phyloP scores from a whole-genome alignment of 345 rosid species.

The Psidium guajava region DNA sequence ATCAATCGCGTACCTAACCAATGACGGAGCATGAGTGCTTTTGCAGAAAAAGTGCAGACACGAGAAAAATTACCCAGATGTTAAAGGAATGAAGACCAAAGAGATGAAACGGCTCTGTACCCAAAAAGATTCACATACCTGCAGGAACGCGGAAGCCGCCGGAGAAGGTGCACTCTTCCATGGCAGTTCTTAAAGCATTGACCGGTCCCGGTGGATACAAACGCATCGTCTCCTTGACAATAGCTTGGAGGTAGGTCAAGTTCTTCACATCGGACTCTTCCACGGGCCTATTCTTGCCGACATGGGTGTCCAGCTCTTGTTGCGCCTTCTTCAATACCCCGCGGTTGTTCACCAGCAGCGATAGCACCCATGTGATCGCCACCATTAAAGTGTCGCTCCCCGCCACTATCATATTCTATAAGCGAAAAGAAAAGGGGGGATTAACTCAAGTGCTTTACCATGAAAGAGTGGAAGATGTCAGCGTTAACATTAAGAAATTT shows the following conservation, averaged over 20 bases:
- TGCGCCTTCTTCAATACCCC: conserved; percentile 8
- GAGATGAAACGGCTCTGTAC: not conserved
- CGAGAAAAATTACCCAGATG: not conserved
- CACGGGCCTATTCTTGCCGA: conserved; percentile 13
- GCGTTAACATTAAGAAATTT: no score
- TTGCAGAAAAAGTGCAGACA: not conserved
- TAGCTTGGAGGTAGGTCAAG: conserved; percentile 13
- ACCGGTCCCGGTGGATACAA: conserved; percentile 16
- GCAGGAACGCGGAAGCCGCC: conserved; percentile 11
- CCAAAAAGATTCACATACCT: not conserved
- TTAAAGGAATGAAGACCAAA: not conserved
- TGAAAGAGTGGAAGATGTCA: not conserved
- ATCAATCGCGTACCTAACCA: conserved; percentile 19
- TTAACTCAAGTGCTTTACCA: not conserved
- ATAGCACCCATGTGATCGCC: conserved; percentile 16
- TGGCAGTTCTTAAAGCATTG: not conserved
- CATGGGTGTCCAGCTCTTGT: conserved; percentile 10
- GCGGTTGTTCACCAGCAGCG: conserved; percentile 19
- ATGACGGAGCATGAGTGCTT: not conserved
- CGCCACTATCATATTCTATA: conserved; percentile 12
- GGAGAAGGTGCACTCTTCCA: conserved; percentile 15
- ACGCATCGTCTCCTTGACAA: conserved; percentile 16
- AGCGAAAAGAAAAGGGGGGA: not conserved
- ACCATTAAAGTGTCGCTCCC: conserved; percentile 21
- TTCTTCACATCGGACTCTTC: conserved; percentile 16